These are phyloP conservation scores for Amaranthus hypochondriacus DNA, from an alignment of 148 eudicot genomes.

Conservation along the genomic window DNA sequence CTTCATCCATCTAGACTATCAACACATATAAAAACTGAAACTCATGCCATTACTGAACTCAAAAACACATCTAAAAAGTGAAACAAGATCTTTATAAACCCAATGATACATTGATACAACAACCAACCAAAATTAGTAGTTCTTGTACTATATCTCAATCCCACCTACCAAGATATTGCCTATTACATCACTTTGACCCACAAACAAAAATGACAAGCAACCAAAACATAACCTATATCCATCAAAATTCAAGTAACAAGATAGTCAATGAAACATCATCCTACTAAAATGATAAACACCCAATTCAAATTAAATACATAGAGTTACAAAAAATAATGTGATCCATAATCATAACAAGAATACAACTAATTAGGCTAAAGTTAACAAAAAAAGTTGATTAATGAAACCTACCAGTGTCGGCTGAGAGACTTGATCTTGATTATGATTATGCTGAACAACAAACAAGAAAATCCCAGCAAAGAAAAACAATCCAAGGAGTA, in stretches of 20 bases:
- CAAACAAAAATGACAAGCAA: conserved; percentile 3
- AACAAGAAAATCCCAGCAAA: conserved; percentile 57
- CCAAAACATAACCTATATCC: background rate
- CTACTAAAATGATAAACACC: background rate
- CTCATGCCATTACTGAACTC: background rate
- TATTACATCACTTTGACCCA: conserved; percentile 12
- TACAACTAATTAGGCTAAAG: background rate
- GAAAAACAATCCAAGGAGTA: conserved; percentile 45
- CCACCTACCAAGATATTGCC: conserved; percentile 7
- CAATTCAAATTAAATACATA: background rate
- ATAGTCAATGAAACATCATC: background rate
- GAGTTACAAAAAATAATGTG: background rate
- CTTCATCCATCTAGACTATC: background rate
- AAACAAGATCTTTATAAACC: background rate
- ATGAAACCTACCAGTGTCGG: conserved; percentile 39
- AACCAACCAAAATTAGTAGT: background rate
- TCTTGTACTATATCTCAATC: conserved; percentile 8
- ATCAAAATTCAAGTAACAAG: background rate
- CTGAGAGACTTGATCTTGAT: conserved; percentile 40
- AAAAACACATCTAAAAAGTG: background rate
- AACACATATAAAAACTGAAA: background rate
- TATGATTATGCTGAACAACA: conserved; percentile 62
- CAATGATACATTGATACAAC: no score
- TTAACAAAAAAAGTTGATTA: background rate
- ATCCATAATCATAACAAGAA: background rate